A percentile compares a stretch with the other conserved stretches of the same genome.
Conservation (phyloP, 192 early-diverging fungal species). For the Backusella morwellensis region DNA sequence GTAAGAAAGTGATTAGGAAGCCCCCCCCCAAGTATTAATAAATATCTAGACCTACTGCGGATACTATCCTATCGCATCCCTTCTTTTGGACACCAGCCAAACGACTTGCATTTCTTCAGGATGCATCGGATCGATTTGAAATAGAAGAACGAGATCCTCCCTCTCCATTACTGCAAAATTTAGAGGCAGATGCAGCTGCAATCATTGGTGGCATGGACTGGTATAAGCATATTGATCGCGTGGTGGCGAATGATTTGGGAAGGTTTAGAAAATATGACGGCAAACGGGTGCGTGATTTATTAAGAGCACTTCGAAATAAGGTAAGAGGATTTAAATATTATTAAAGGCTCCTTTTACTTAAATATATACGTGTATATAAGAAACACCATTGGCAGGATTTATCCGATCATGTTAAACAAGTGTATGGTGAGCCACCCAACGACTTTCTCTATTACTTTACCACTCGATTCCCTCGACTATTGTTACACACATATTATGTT, state of each 20-base stretch:
- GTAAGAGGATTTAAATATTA: not conserved
- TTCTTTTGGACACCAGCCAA: slow-evolving; percentile 86
- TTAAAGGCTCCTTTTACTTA: not conserved
- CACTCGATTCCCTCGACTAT: slow-evolving; percentile 79
- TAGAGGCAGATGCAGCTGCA: slow-evolving; percentile 61
- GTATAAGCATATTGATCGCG: slow-evolving; percentile 68
- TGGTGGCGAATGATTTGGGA: slow-evolving; percentile 75
- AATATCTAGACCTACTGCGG: slow-evolving; percentile 66
- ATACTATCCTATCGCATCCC: slow-evolving; percentile 81
- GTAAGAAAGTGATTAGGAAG: slow-evolving; percentile 18
- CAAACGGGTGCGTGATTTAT: slow-evolving; percentile 74
- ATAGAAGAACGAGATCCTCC: slow-evolving; percentile 76
- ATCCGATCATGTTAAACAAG: slow-evolving; percentile 65
- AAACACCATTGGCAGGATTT: slow-evolving; percentile 98
- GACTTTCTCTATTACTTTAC: slow-evolving; percentile 89
- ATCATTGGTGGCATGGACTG: slow-evolving; percentile 75
- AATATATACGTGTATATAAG: slow-evolving; percentile 15
- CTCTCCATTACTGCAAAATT: slow-evolving; percentile 58
- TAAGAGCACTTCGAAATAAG: slow-evolving; percentile 91
- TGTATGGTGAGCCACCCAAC: slow-evolving; percentile 81
- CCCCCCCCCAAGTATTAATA: not conserved
- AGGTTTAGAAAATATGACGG: slow-evolving; percentile 95
- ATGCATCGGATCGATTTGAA: slow-evolving; percentile 94
- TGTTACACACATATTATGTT: slow-evolving; percentile 86
- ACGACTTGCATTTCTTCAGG: slow-evolving; percentile 88